Evolutionary conservation across 2,329 filamentous ascomycete species (phyloP), one percentile per base, ranked within the genome.

Genomic region (Sclerotinia spermophila): DNA sequence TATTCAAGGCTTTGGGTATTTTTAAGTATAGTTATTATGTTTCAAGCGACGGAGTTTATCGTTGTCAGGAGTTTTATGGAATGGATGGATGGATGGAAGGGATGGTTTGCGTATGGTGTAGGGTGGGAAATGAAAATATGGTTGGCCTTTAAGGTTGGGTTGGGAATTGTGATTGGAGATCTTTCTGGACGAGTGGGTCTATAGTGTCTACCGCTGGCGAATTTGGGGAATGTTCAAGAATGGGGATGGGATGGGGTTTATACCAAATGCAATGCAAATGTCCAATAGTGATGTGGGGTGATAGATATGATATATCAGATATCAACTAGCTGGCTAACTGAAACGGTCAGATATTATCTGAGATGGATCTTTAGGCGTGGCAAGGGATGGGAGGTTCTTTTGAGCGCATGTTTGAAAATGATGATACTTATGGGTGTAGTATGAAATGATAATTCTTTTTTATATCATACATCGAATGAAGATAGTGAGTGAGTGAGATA

Each of bases 31-130:
- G 44, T 64, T 69, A 58, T 55, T 69, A 40, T 69, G 33, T 65
- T 53, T 69, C 53, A 42, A 69, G 68, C 68, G 68, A 51, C 30
- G 68, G 68, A 69, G 68, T 69, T 69, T 68, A 61, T 62, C 62
- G 56, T 44, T 38, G 38, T 38, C 15, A n/a, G 68, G 68, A 65
- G 59, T 65, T 69, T 44, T 62, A 38, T 15, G 30, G 40, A 40
- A 40, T n/a, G 42, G 42, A 48, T 48, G 42, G 60, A 48, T 45
- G 60, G 19, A 48, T 38, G 56, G 56, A 15, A n/a, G 27, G 60
- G 42, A n/a, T n/a, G 61, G 24, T 38, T 64, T 24, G 24, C 30
- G 15, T 48, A 53, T 65, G 61, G 61, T 65, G 59, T n/a, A 65
- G 44, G 68, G 68, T 69, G 58, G 59, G 59, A 69, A 44, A 69